phyloP scores from a whole-genome alignment of 164 flowering plant genomes.

The Hamamelis virginiana region DNA sequence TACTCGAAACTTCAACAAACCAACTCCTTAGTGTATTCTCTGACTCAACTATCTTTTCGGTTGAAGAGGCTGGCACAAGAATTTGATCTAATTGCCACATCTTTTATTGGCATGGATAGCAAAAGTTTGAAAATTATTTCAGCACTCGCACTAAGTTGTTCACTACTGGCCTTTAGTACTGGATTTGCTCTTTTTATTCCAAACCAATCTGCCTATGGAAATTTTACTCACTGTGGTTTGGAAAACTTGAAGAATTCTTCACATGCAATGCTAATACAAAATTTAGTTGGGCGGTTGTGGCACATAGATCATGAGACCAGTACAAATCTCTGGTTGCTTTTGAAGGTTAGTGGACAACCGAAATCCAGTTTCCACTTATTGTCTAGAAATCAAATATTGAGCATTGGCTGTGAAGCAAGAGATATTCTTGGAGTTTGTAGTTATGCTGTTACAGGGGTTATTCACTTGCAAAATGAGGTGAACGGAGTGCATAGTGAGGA shows the following conservation, averaged over 20 bases:
- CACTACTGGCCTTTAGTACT: conserved; percentile 62
- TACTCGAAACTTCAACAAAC: conserved; percentile 11
- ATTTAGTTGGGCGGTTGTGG: conserved; percentile 47
- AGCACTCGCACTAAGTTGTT: conserved; percentile 59
- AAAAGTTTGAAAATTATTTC: conserved; percentile 51
- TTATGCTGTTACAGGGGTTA: conserved; percentile 41
- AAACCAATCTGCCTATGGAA: conserved; percentile 16
- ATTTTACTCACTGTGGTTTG: conserved; percentile 1
- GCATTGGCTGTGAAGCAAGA: conserved; percentile 31
- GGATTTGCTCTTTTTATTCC: conserved; percentile 42
- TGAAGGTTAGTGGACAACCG: conserved; percentile 24
- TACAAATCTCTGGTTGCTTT: conserved; percentile 41
- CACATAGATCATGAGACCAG: conserved; percentile 44
- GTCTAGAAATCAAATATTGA: conserved; percentile 27
- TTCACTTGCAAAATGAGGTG: conserved; percentile 35
- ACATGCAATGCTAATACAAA: conserved; percentile 35
- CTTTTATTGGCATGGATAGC: conserved; percentile 59
- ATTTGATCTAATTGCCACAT: conserved; percentile 59
- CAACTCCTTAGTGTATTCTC: conserved; percentile 14
- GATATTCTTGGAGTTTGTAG: conserved; percentile 43
- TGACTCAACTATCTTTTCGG: conserved; percentile 38
- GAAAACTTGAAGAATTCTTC: conserved; percentile 23
- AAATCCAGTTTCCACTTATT: conserved; percentile 28
- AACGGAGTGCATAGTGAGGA: conserved; percentile 22
- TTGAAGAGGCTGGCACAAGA: conserved; percentile 51